Evolutionary conservation across 78 protist genomes (phyloP).

Genomic region (Pirum gemmata): DNA sequence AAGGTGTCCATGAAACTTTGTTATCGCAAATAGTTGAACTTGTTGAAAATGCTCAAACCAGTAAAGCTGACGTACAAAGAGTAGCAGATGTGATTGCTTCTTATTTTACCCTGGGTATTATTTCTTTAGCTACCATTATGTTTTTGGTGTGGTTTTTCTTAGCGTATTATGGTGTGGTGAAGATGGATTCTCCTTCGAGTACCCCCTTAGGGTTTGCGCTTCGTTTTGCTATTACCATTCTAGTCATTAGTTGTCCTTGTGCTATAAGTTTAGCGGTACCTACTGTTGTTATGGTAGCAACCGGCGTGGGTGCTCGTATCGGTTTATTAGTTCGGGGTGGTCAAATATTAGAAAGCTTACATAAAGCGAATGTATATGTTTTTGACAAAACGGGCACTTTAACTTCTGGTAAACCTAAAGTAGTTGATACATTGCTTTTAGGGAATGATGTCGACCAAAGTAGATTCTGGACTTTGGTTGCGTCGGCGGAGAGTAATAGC

Average conservation of each 20-base stretch:
- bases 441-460: neutral
- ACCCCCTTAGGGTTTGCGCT: constrained; percentile 44
- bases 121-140: constrained; percentile 67
- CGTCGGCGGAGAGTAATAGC: constrained; percentile 35
- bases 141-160: constrained; percentile 69
- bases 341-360: constrained; percentile 60
- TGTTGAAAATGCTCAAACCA: constrained; percentile 82
- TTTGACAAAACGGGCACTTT: constrained; percentile 87
- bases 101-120: constrained; percentile 75
- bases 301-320: constrained; percentile 66
- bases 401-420: constrained; percentile 57
- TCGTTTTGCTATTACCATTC: constrained; percentile 51
- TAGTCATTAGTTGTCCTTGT: constrained; percentile 82
- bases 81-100: constrained; percentile 68
- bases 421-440: neutral
- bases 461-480: neutral
- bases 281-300: constrained; percentile 74
- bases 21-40: constrained; percentile 73
- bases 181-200: neutral
- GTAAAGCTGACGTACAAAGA: constrained; percentile 63
- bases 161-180: neutral
- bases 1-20: constrained; percentile 70
- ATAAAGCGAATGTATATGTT: constrained; percentile 12
- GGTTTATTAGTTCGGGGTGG: constrained; percentile 80
- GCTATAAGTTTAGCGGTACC: constrained; percentile 82